Conservation (phyloP, 2,329 filamentous ascomycete genomes). For the Sarocladiaceae sp. region DNA sequence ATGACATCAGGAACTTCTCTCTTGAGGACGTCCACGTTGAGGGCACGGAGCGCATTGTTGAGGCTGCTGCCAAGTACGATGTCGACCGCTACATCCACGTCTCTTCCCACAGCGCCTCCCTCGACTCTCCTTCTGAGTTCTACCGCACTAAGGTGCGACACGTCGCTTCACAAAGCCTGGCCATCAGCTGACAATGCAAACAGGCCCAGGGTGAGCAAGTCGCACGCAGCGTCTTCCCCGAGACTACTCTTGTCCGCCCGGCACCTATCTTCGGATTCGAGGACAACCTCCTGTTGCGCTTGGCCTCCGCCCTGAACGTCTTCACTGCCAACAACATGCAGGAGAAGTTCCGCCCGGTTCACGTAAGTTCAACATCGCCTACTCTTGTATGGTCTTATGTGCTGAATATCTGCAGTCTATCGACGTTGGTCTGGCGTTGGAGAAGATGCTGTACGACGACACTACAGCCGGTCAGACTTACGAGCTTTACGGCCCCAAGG, state of each 20-base stretch:
- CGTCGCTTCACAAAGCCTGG: background rate
- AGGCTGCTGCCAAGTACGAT: conserved; percentile 95
- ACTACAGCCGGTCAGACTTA: conserved; percentile 83
- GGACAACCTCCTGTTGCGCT: conserved; percentile 80
- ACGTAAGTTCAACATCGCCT: conserved; percentile 47
- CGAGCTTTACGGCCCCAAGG: conserved; percentile 88
- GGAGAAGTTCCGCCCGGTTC: conserved; percentile 85
- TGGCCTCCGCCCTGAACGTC: conserved; percentile 73
- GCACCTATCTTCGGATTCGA: conserved; percentile 93
- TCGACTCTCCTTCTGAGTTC: conserved; percentile 78
- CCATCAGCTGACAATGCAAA: conserved; percentile 12
- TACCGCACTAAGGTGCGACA: conserved; percentile 73
- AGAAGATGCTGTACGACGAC: conserved; percentile 87
- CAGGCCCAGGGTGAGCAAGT: conserved; percentile 75
- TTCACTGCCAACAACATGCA: conserved; percentile 91
- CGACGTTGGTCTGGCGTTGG: conserved; percentile 83
- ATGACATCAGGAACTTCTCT: conserved; percentile 73
- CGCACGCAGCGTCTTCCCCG: conserved; percentile 83
- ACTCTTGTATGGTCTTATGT: background rate
- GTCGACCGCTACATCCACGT: conserved; percentile 95
- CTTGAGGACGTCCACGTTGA: conserved; percentile 90
- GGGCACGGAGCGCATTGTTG: conserved; percentile 83
- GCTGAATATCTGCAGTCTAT: conserved; percentile 54
- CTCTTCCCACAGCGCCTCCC: conserved; percentile 85
- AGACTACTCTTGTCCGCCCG: conserved; percentile 93